Evolutionary conservation across 2,329 filamentous ascomycete species (phyloP), one percentile per base, ranked within the genome.

Genomic region (Aspergillus glaucus): DNA sequence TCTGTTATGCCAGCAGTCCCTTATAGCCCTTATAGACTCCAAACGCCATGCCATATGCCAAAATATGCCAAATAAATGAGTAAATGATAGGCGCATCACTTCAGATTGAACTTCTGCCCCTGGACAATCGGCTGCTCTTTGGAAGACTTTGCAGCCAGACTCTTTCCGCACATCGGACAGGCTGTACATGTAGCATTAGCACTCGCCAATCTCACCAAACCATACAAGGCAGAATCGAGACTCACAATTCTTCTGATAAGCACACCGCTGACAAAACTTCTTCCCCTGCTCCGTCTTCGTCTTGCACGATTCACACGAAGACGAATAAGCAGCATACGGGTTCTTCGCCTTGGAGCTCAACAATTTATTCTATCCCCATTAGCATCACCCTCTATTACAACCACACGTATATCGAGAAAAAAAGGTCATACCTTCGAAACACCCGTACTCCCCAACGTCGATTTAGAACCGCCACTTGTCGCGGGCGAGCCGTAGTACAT

Each of bases 261-360:
- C 80, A 62, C 82, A 85, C 40, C 76, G 75, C 53, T 84, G 78
- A 58, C 82, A 85, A 53, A 72, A 80, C 43, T 78, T 79, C 60
- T 76, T 75, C 10, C 82, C 82, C 57, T 81, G 75, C 9, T 81
- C 75, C n/a, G 81, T 75, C 62, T 84, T 84, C 24, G 78, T 79
- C 64, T 82, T 84, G 73, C 82, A 85, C 36, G 73, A 75, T 7
- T 75, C 74, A 58, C 82, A 85, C 0, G 78, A 76, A 58, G 79
- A 81, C 8, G 81, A 75, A 62, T 85, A 84, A 47, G 80, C 75
- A 2, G 81, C 81, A 56, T 83, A 85, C 0, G 82, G 82, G 54
- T 85, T 85, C 66, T 84, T 82, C 28, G 82, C 82, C 43, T 77
- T 75, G 55, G 82, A 79, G 49, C 80, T 84, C 28, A 84, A 68